phyloP scores from a whole-genome alignment of 768 basidiomycete genomes.

The Russula brevipes region DNA sequence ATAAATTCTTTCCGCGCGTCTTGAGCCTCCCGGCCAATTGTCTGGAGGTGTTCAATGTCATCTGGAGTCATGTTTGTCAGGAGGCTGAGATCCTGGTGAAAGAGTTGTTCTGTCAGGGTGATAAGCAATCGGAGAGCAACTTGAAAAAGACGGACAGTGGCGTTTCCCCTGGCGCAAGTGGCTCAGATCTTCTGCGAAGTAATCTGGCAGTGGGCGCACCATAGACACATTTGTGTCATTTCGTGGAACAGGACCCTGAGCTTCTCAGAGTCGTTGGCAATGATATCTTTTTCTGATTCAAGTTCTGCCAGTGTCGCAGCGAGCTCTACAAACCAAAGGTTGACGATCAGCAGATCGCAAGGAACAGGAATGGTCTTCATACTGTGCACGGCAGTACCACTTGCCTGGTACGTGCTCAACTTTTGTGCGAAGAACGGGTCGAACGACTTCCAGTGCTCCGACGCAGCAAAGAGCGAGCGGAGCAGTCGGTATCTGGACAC shows the following conservation, averaged over 20 bases:
- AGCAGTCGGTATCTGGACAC: conserved; percentile 74
- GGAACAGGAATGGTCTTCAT: conserved; percentile 29
- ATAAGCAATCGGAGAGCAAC: background rate
- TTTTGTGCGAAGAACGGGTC: conserved; percentile 87
- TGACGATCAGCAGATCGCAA: background rate
- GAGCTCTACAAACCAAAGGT: conserved; percentile 47
- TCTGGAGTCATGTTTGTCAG: conserved; percentile 78
- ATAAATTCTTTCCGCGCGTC: conserved; percentile 73
- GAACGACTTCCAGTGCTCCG: conserved; percentile 62
- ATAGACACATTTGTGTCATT: conserved; percentile 88
- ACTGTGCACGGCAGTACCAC: conserved; percentile 75
- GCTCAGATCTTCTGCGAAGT: background rate
- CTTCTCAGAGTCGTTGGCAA: conserved; percentile 47
- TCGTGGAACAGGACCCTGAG: conserved; percentile 66
- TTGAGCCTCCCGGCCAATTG: conserved; percentile 77
- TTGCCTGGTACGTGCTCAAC: conserved; percentile 72
- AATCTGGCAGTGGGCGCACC: conserved; percentile 40
- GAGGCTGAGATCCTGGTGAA: conserved; percentile 74
- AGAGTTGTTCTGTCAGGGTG: background rate
- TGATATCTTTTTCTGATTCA: conserved; percentile 41
- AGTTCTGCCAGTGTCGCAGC: conserved; percentile 69
- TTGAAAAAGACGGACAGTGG: conserved; percentile 52
- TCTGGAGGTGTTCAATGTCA: conserved; percentile 79
- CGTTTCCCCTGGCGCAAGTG: conserved; percentile 70
- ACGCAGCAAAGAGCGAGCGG: conserved; percentile 63